Percentiles rank a stretch among this genome's conserved stretches.
Evolutionary conservation across 106 monocot species (phyloP).

Genomic region (Dendrobium chrysotoxum): DNA sequence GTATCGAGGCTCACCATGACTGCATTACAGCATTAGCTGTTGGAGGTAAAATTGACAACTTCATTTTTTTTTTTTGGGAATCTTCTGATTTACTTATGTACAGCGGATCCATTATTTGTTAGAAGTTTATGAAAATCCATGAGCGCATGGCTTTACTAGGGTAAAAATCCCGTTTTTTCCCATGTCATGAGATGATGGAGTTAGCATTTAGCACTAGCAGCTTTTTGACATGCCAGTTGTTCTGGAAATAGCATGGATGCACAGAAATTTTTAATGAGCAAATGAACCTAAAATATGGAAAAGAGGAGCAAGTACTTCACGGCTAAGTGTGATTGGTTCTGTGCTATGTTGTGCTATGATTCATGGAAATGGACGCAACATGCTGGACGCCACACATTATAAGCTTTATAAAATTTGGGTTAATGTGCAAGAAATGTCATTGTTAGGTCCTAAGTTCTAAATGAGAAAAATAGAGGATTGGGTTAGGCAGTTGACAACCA

Average conservation of each 20-base stretch:
- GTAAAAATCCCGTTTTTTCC: not conserved
- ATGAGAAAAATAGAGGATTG: too few relatives aligned
- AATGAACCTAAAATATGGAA: not conserved
- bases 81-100: not conserved
- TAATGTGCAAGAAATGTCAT: not conserved
- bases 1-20: conserved; percentile 63
- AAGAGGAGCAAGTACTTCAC: not conserved
- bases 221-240: not conserved
- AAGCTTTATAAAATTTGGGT: not conserved
- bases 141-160: not conserved
- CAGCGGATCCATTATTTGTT: not conserved
- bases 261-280: not conserved
- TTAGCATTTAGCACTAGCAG: not conserved
- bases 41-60: conserved; percentile 54
- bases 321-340: not conserved
- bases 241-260: not conserved
- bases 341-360: not conserved
- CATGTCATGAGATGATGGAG: not conserved
- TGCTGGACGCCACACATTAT: not conserved
- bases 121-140: not conserved
- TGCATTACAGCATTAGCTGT: conserved; percentile 68
- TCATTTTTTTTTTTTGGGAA: not conserved
- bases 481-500: too few relatives aligned
- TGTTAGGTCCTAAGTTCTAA: too few relatives aligned
- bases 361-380: not conserved